Percentiles rank a stretch among this genome's conserved stretches.
phyloP scores from a whole-genome alignment of 441 rosid genomes.

The Sinapis alba region DNA sequence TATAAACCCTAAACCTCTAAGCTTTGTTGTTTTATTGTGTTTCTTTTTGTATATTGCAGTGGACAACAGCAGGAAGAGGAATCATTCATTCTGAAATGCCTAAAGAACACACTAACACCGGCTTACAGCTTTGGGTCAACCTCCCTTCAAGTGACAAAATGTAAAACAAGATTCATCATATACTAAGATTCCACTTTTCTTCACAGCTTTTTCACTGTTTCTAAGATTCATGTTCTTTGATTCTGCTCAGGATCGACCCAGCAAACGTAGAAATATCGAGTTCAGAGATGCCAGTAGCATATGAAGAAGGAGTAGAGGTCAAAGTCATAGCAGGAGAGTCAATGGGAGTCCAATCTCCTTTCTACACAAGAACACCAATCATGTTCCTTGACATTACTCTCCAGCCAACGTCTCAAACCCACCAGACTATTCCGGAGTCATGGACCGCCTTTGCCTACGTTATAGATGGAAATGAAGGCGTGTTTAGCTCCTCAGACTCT shows the following conservation, averaged over 20 bases:
- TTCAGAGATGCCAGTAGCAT: background rate
- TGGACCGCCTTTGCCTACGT: background rate
- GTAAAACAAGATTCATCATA: conserved; percentile 39
- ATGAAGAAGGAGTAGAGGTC: background rate
- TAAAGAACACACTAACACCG: conserved; percentile 62
- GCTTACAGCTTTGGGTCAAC: conserved; percentile 95
- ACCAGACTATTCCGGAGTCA: background rate
- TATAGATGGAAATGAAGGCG: background rate
- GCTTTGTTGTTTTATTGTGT: background rate
- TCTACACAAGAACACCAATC: background rate
- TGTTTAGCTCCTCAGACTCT: background rate
- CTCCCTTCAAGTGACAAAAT: conserved; percentile 82
- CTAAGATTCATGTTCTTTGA: background rate
- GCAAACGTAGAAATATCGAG: background rate
- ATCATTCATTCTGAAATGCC: conserved; percentile 95
- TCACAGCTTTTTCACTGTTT: background rate
- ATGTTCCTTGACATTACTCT: background rate
- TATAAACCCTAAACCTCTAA: background rate
- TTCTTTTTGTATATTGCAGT: conserved; percentile 45
- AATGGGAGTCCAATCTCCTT: background rate
- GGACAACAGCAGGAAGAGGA: conserved; percentile 99
- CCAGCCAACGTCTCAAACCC: background rate
- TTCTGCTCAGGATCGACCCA: background rate
- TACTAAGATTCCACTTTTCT: background rate
- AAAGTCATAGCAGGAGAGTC: background rate